These are phyloP conservation scores for Puccinia novopanici DNA, from an alignment of 1,284 basidiomycete species.

Conservation along the genomic window DNA sequence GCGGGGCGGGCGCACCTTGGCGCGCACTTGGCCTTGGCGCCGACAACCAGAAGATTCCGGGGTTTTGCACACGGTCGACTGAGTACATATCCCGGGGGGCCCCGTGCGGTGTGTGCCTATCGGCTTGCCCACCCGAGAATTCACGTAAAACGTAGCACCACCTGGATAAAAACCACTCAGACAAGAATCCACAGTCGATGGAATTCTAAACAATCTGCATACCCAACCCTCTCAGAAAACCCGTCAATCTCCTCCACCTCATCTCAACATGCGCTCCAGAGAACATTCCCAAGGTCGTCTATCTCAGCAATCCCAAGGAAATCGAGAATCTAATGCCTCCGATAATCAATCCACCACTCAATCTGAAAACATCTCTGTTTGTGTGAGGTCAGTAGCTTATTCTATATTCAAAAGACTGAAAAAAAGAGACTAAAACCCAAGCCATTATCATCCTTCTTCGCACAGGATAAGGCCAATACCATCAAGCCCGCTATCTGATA, in stretches of 20 bases:
- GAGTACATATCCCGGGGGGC: too few species aligned
- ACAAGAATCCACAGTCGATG: too few species aligned
- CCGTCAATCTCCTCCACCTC: neutral
- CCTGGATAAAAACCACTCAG: too few species aligned
- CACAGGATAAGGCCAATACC: slow-evolving; percentile 29
- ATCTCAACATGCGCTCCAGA: slow-evolving; percentile 23
- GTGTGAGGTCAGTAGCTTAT: slow-evolving; percentile 37
- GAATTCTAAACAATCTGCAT: too few species aligned
- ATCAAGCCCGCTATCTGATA: slow-evolving; percentile 35
- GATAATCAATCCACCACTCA: too few species aligned
- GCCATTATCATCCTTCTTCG: neutral
- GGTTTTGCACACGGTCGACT: too few species aligned
- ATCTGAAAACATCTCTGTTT: slow-evolving; percentile 45
- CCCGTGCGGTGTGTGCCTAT: too few species aligned
- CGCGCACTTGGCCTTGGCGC: too few species aligned
- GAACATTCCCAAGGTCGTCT: slow-evolving; percentile 10
- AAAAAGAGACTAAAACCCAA: neutral
- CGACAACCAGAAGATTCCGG: too few species aligned
- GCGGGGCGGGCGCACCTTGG: too few species aligned
- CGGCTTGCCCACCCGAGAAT: too few species aligned
- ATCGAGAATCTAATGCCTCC: slow-evolving; percentile 1
- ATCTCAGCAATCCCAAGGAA: slow-evolving; percentile 1
- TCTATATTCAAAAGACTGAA: neutral
- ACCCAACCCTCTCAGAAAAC: neutral
- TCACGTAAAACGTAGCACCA: too few species aligned